Evolutionary conservation across 2,329 filamentous ascomycete genomes (phyloP), one percentile per base, ranked within the genome.

Genomic region (Ophiostoma himal-ulmi): DNA sequence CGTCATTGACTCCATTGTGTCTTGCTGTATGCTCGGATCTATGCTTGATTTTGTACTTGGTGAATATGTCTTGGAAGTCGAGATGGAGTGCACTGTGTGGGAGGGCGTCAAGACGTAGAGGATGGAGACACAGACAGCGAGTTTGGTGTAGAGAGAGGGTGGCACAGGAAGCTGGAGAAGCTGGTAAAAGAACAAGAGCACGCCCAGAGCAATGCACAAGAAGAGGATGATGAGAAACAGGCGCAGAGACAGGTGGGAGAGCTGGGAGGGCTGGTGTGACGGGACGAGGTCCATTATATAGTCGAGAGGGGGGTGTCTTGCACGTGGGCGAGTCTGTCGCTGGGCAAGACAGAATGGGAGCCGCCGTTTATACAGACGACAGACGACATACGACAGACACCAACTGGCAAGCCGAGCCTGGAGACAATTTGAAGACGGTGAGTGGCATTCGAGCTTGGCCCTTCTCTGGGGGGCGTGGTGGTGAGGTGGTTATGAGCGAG

Each of bases 401-500:
- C 41, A 14, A 20, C 44, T n/a, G 4, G 44, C 44, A 8, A 5
- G 13, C 57, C 57, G 57, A 62, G 57, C 13, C 57, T 5, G 57
- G 26, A 20, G 26, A 34, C 57, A 57, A 14, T 14, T 30, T 8
- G 14, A 30, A 20, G 26, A 5, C 20, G 26, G 11, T 5, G 0
- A 17, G 26, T 62, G 26, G 57, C 14, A 14, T 14, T 62, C 13
- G 6, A 13, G 17, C 52, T 26, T 48, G 6, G 3, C n/a, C 17
- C 52, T 8, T 57, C 22, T 26, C 22, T 10, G 22, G 26, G 11
- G 20, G n/a, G 57, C 26, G 17, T 34, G 26, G 57, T 0, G 0
- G 39, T 41, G 65, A 44, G 65, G 37, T 48, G 22, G 20, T 41
- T 44, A 54, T 70, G 70, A 70, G 70, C 67, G 67, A 70, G 67